These are phyloP conservation scores for thale cress (Arabidopsis thaliana) DNA, from an alignment of 345 rosid species.

Conservation along the genomic window TAIR10.1 NC_003076.8:25734001-25734500, in stretches of 20 bases:
- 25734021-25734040: constrained; percentile 33
- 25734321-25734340: constrained; percentile 38
- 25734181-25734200: constrained; percentile 44
- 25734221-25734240: constrained; percentile 14
- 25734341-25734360: constrained; percentile 16
- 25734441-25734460: constrained; percentile 2
- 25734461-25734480: constrained; percentile 22
- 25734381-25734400: constrained; percentile 22
- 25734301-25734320: constrained; percentile 54
- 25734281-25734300: constrained; percentile 50
- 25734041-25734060: neutral
- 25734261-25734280: constrained; percentile 43
- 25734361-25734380: constrained; percentile 21
- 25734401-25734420: constrained; percentile 25
- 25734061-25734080: constrained; percentile 35
- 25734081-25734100: constrained; percentile 32
- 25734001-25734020: constrained; percentile 32
- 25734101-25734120: constrained; percentile 27
- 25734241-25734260: neutral
- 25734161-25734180: constrained; percentile 16
- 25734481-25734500: neutral
- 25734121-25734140: constrained; percentile 22
- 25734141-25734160: neutral
- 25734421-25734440: constrained; percentile 28
- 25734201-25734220: constrained; percentile 35